Evolutionary conservation across 768 basidiomycete genomes (phyloP).

Genomic region (Gymnopilus dilepis): DNA sequence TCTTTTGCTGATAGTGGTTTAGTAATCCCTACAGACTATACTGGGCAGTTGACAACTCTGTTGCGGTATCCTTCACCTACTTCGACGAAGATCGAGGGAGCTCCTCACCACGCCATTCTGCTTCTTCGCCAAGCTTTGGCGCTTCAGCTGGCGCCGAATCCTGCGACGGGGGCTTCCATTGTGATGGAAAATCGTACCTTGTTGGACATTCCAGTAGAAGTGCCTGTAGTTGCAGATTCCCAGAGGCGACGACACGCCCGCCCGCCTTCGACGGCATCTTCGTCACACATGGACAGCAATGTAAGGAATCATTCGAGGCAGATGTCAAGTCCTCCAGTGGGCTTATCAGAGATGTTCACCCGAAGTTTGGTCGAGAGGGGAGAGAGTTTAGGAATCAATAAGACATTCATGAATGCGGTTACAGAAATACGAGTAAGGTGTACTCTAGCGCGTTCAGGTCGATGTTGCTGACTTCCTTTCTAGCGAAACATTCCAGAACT

Average conservation of each 20-base stretch:
- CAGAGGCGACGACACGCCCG: conserved; percentile 22
- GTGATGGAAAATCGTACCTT: conserved; percentile 83
- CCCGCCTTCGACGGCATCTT: conserved; percentile 26
- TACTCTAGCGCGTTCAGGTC: neutral
- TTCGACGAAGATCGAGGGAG: conserved; percentile 36
- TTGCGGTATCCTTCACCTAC: conserved; percentile 80
- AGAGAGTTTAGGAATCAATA: conserved; percentile 85
- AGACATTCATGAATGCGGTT: conserved; percentile 80
- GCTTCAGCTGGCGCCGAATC: conserved; percentile 74
- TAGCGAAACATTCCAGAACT: conserved; percentile 89
- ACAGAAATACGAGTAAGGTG: conserved; percentile 71
- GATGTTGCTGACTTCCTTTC: conserved; percentile 16
- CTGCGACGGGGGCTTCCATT: conserved; percentile 77
- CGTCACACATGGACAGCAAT: conserved; percentile 19
- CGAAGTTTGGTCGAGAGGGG: conserved; percentile 75
- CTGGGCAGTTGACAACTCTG: conserved; percentile 79
- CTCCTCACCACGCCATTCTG: conserved; percentile 64
- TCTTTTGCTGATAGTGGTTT: conserved; percentile 18
- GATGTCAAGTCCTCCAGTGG: conserved; percentile 48
- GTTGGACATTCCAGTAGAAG: conserved; percentile 73
- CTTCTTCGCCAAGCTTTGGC: conserved; percentile 85
- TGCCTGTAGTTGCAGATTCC: conserved; percentile 45
- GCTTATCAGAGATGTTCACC: conserved; percentile 73
- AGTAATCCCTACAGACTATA: conserved; percentile 92
- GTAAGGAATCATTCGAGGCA: conserved; percentile 43